Percentiles rank a stretch among this genome's conserved stretches.
These are phyloP conservation scores for Populus hybrid DNA, from an alignment of 441 rosid species.

Conservation along the genomic window DNA sequence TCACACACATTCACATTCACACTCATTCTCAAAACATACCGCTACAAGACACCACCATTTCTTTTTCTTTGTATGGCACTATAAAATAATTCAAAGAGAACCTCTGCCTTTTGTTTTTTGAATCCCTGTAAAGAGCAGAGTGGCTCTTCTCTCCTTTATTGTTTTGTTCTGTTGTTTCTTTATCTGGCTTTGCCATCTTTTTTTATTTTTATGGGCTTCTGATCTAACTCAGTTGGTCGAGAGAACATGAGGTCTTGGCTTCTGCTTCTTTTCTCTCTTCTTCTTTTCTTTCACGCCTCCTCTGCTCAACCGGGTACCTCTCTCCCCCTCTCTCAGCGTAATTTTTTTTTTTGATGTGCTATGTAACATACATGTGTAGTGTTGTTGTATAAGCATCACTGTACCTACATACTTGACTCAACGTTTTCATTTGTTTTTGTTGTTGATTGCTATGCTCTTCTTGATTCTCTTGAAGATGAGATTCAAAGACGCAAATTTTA, in stretches of 20 bases:
- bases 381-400: too few relatives aligned
- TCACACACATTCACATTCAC: neutral
- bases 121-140: neutral
- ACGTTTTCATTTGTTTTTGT: too few relatives aligned
- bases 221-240: neutral
- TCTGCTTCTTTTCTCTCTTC: conserved; percentile 30
- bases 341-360: neutral
- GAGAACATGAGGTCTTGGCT: conserved; percentile 41
- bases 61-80: neutral
- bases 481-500: neutral
- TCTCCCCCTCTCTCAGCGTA: neutral
- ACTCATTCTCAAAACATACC: neutral
- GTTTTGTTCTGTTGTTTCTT: conserved; percentile 12
- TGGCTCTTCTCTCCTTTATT: conserved; percentile 2
- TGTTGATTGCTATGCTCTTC: neutral
- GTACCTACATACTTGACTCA: too few relatives aligned
- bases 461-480: neutral
- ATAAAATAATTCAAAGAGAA: too few relatives aligned
- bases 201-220: conserved; percentile 13
- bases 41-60: neutral
- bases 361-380: neutral
- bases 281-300: conserved; percentile 36
- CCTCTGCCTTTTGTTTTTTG: neutral
- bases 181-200: neutral
- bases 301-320: conserved; percentile 41